phyloP scores from a whole-genome alignment of 257 asterid species.

The Nicotiana otophora region DNA sequence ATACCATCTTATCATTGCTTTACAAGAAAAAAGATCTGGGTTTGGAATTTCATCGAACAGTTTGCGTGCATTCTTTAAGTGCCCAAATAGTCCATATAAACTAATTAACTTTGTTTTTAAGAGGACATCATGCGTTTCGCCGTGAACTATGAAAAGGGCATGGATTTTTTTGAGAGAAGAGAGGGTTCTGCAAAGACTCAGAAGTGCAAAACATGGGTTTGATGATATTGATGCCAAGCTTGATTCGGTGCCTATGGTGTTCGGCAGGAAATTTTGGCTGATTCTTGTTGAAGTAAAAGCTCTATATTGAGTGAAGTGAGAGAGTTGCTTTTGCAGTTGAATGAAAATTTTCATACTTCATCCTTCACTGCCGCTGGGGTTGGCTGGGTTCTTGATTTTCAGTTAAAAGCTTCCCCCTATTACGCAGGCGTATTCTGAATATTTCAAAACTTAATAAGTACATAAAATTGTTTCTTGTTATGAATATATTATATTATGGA shows the following conservation, averaged over 20 bases:
- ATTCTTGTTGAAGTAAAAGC: constrained; percentile 15
- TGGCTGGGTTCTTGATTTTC: neutral
- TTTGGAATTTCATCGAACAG: constrained; percentile 56
- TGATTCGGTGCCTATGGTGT: constrained; percentile 4
- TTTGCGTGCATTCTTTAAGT: constrained; percentile 29
- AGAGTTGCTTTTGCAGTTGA: constrained; percentile 11
- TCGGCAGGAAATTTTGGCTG: constrained; percentile 17
- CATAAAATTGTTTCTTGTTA: no score
- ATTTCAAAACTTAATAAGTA: no score
- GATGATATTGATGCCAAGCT: constrained; percentile 20
- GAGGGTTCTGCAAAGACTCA: constrained; percentile 42
- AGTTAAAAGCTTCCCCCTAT: neutral
- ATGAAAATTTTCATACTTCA: neutral
- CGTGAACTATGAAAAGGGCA: constrained; percentile 39
- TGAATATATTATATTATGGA: no score
- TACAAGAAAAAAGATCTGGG: constrained; percentile 41
- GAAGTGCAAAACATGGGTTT: constrained; percentile 36
- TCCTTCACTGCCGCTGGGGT: neutral
- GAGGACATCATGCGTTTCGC: constrained; percentile 28
- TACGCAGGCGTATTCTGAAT: no score
- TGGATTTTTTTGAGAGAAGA: constrained; percentile 39
- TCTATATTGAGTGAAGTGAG: constrained; percentile 18
- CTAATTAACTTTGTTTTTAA: constrained; percentile 33
- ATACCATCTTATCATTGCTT: constrained; percentile 68
- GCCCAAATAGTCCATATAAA: constrained; percentile 41